These are phyloP conservation scores for Neostapfia colusana DNA, from an alignment of 176 grass and related monocot species.

Conservation along the genomic window DNA sequence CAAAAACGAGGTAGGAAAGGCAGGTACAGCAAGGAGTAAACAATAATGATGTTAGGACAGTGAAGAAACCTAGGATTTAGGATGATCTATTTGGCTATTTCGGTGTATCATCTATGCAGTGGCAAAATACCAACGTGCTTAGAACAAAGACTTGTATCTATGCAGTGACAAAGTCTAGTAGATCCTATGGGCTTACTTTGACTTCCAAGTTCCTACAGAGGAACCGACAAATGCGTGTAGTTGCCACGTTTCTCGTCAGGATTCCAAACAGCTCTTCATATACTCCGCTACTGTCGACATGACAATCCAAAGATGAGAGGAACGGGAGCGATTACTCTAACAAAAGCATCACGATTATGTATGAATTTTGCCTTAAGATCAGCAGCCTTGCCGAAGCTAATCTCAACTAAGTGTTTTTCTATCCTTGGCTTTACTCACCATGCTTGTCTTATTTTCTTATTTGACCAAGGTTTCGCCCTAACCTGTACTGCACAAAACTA, in stretches of 20 bases:
- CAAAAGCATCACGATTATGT: not conserved
- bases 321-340: not conserved
- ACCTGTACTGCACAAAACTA: not conserved
- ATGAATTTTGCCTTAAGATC: not conserved
- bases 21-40: not conserved
- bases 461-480: slow-evolving; percentile 37
- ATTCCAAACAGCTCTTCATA: slow-evolving; percentile 31
- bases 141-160: no score
- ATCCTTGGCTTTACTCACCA: slow-evolving; percentile 40
- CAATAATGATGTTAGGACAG: slow-evolving; percentile 21
- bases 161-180: no score
- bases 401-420: slow-evolving; percentile 18
- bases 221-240: slow-evolving; percentile 34
- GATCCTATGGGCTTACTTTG: not conserved
- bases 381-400: slow-evolving; percentile 19
- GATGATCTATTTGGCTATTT: not conserved
- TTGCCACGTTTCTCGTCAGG: slow-evolving; percentile 28
- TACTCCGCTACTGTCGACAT: slow-evolving; percentile 14
- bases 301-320: not conserved
- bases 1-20: slow-evolving; percentile 14
- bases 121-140: no score
- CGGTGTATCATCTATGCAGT: not conserved
- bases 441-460: slow-evolving; percentile 43
- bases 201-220: not conserved
- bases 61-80: slow-evolving; percentile 29